Evolutionary conservation across 169 alveolate species (phyloP).

Genomic region (Neospora caninum): DNA sequence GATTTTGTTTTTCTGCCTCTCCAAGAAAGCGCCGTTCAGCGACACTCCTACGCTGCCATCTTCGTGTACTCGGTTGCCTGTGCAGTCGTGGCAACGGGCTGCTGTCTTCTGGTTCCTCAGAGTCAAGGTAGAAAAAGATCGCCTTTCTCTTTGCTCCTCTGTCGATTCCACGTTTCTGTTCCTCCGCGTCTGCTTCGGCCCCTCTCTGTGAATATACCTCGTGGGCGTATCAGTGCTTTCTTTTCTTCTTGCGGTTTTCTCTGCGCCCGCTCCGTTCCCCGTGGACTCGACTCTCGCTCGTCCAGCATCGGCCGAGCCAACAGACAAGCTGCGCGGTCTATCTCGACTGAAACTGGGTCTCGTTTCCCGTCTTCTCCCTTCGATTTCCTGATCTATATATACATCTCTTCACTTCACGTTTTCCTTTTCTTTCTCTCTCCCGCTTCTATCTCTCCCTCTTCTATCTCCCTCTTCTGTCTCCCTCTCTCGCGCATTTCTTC

Average conservation of each 20-base stretch:
- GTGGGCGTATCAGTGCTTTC: no score
- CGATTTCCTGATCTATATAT: neutral
- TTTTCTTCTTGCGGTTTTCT: no score
- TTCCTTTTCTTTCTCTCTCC: neutral
- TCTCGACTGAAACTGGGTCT: neutral
- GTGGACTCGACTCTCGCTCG: no score
- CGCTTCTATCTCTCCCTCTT: neutral
- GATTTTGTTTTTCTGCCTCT: conserved; percentile 16
- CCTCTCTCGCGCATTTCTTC: neutral
- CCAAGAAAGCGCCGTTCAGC: neutral
- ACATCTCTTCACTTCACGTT: neutral
- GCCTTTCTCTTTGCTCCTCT: neutral
- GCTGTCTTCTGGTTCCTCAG: conserved; percentile 25
- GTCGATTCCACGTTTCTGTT: neutral
- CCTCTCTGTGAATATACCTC: no score
- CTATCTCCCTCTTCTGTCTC: neutral
- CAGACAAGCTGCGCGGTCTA: no score
- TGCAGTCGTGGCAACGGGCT: conserved; percentile 18
- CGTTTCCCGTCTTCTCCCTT: neutral
- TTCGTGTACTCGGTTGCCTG: neutral
- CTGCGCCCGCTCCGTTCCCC: no score
- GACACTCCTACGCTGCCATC: conserved; percentile 10
- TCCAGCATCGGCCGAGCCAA: no score
- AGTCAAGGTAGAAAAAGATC: neutral
- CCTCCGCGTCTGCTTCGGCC: neutral